Evolutionary conservation across 768 basidiomycete species (phyloP).

Genomic region (Austroboletus eburneus): DNA sequence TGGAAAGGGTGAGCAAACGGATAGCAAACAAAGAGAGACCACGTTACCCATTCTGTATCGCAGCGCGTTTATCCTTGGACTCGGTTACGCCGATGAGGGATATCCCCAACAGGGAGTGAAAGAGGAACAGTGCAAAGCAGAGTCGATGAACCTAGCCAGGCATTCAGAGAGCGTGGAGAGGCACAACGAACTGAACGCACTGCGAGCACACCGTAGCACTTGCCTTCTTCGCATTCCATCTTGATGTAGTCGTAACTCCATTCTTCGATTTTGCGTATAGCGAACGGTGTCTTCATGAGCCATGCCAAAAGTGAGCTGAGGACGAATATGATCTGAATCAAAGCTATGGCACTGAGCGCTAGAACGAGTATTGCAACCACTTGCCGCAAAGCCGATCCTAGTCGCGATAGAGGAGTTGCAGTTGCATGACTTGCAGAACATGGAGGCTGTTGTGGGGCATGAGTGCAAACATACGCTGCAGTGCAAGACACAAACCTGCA

Average conservation of each 20-base stretch:
- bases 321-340: constrained; percentile 83
- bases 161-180: no score
- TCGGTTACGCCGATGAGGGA: constrained; percentile 83
- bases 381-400: constrained; percentile 88
- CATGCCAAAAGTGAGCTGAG: constrained; percentile 95
- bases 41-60: constrained; percentile 91
- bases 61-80: constrained; percentile 88
- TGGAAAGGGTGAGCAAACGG: constrained; percentile 30
- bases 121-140: constrained; percentile 89
- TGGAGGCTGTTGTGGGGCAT: constrained; percentile 56
- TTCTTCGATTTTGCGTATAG: constrained; percentile 83
- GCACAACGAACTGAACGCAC: no score
- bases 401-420: constrained; percentile 99
- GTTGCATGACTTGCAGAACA: constrained; percentile 98
- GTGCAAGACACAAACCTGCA: constrained; percentile 51
- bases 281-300: constrained; percentile 90
- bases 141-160: constrained; percentile 97
- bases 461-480: constrained; percentile 4
- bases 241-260: constrained; percentile 97
- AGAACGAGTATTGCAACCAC: constrained; percentile 21
- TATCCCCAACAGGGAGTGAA: constrained; percentile 79
- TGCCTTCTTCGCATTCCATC: constrained; percentile 91
- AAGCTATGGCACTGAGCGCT: neutral
- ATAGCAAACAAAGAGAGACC: neutral
- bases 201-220: constrained; percentile 95